Evolutionary conservation across 208 protist species (phyloP), one percentile per base, ranked within the genome.

Genomic region (Crithidia fasciculata): DNA sequence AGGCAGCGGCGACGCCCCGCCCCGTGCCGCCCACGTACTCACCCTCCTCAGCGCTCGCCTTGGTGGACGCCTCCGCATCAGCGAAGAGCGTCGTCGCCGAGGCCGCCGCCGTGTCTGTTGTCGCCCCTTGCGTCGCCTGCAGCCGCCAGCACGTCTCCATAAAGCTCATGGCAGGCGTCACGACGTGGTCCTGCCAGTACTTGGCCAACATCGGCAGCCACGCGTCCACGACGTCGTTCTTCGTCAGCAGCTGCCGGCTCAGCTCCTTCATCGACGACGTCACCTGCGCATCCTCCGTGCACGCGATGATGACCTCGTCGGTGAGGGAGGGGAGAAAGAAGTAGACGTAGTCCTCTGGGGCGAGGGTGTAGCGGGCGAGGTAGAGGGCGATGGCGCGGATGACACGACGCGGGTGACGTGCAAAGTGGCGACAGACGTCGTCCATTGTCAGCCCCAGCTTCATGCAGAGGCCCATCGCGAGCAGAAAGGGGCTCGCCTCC

Each of bases 151-250:
- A 84, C 10, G 64, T 63, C 72, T 82, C 70, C 76, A 95, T 82
- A 43, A 83, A 81, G 28, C 59, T 10, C 47, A 90, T 76, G 55
- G 80, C 69, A 10, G 86, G 87, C 9, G 49, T 66, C 43, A 96
- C 69, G 5, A 84, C 78, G 10, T 55, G 36, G 43, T 85, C 72
- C 53, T 85, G 78, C 85, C 86, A 93, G 69, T 81, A 81, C 49
- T 68, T 68, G 16, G 71, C 63, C 39, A 87, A 81, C 5, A 74
- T 61, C 16, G 89, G 88, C 72, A 93, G 84, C 87, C 88, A 96
- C 58, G 92, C 92, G 77, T 96, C 92, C 16, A 78, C 79, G 37
- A 95, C 82, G 71, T 96, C 92, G 47, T 88, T 84, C 50, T 88
- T 76, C 18, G 82, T 78, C 44, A 96, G 75, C 45, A 94, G 65